These are phyloP conservation scores for Claviceps lovelessii DNA, from an alignment of 2,329 filamentous ascomycete genomes.

Conservation along the genomic window DNA sequence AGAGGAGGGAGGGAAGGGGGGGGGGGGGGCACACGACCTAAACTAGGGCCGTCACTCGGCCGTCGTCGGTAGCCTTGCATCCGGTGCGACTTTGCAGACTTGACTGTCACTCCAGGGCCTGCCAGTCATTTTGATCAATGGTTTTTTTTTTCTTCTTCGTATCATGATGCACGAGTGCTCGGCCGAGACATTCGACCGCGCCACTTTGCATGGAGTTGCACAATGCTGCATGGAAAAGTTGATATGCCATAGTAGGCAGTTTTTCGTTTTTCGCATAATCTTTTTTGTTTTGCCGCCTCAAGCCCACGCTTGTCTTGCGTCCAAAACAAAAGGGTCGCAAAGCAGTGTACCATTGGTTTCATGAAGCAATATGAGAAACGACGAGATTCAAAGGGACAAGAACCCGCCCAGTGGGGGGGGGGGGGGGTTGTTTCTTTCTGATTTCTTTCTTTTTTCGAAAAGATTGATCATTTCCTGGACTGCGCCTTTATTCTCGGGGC, in stretches of 20 bases:
- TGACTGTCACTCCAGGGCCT: not conserved
- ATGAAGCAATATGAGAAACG: not conserved
- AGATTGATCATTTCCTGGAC: not conserved
- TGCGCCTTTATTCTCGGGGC: slow-evolving; percentile 24
- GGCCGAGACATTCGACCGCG: not conserved
- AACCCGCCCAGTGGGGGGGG: too few species aligned
- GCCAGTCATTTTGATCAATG: not conserved
- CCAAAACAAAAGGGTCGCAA: too few species aligned
- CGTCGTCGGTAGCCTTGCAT: slow-evolving; percentile 1
- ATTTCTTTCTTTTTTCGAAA: too few species aligned
- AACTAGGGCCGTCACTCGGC: not conserved
- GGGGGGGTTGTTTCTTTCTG: too few species aligned
- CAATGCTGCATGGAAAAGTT: not conserved
- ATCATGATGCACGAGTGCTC: not conserved
- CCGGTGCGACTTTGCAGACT: not conserved
- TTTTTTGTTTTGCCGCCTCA: not conserved
- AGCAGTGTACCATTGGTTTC: not conserved
- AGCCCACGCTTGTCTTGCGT: not conserved
- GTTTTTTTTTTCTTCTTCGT: not conserved
- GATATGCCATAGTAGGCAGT: not conserved
- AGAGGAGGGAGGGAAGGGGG: not conserved
- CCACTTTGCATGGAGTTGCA: not conserved
- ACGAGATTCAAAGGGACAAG: not conserved
- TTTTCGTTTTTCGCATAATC: not conserved
- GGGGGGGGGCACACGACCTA: not conserved